Evolutionary conservation across 148 eudicot genomes (phyloP), one percentile per base, ranked within the genome.

Genomic region (Rhododendron molle): DNA sequence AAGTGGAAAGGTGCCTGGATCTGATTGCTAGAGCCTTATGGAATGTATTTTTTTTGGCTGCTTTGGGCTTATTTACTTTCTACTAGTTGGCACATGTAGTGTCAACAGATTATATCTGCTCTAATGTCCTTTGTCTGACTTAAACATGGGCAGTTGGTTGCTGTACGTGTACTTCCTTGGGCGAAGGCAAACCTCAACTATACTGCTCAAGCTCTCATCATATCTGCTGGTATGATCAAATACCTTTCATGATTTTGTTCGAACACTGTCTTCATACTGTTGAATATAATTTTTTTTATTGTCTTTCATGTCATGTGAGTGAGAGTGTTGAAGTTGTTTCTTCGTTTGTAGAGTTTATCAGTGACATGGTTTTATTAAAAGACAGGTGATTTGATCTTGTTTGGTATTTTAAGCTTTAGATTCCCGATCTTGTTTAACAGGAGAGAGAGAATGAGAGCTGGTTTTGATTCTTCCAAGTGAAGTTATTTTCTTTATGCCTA

Each of bases 131-230:
- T 23, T 60, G 32, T 50, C 36, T 26, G 11, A 32, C 47, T 46
- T 44, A 43, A 28, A 76, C 23, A 76, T 76, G 54, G 71, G 32
- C 81, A 76, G 81, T 76, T 84, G 86, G 38, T 76, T 84, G 86
- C 54, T 54, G 90, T 90, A 86, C 98, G 96, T 56, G 86, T 43
- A 65, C 58, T 94, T 89, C 99, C 99, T 80, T 96, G 99, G 99
- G 99, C 98, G 10, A 95, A 96, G 92, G 93, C 96, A 81, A 93
- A 96, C 90, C 91, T 96, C 85, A 96, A 96, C 81, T 92, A 95
- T 83, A 96, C 97, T 81, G 98, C 90, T 81, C 98, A 96, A 88
- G 98, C 99, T 46, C 97, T 96, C 85, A 94, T 96, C 86, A 95
- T 96, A 84, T 96, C 99, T 84, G 95, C 92, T 82, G 99, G 99